Percentiles rank a stretch among this genome's conserved stretches.
Conservation (phyloP, 2,329 filamentous ascomycete species). For the Colletotrichum eremochloae region DNA sequence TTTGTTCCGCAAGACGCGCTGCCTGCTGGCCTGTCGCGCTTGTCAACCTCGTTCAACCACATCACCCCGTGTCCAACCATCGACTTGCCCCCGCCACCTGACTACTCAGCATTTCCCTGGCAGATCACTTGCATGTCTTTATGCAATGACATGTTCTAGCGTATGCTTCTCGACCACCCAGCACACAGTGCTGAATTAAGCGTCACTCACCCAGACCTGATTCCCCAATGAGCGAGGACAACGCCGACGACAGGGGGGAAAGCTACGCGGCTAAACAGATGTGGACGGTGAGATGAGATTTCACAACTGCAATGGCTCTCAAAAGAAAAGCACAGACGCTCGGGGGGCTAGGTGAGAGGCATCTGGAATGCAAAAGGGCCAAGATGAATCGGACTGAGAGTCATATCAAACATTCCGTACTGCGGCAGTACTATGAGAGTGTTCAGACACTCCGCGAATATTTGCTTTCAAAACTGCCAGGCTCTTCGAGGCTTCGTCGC, state of each 20-base stretch:
- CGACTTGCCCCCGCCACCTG: not conserved
- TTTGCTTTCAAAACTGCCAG: constrained; percentile 74
- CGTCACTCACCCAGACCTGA: not conserved
- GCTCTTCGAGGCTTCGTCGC: constrained; percentile 72
- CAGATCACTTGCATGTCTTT: constrained; percentile 2
- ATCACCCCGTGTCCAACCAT: not conserved
- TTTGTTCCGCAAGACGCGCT: constrained; percentile 8
- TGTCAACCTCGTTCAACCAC: constrained; percentile 19
- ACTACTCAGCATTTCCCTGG: constrained; percentile 6
- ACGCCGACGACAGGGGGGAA: not conserved
- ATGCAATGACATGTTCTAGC: constrained; percentile 18
- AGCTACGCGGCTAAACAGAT: constrained; percentile 8
- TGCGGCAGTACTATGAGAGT: constrained; percentile 64
- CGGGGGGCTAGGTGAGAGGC: not conserved
- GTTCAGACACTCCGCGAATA: constrained; percentile 79
- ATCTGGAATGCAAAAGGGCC: constrained; percentile 17
- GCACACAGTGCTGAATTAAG: not conserved
- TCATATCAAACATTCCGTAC: constrained; percentile 35
- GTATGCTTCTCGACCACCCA: not conserved
- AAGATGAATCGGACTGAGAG: not conserved
- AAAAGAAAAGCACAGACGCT: constrained; percentile 32
- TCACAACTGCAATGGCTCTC: constrained; percentile 16
- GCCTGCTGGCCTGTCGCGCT: constrained; percentile 9
- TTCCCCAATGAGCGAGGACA: constrained; percentile 1
- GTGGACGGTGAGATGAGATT: constrained; percentile 2